Evolutionary conservation across 139 green algal genomes (phyloP).

Genomic region (Chlamydomonas incerta): DNA sequence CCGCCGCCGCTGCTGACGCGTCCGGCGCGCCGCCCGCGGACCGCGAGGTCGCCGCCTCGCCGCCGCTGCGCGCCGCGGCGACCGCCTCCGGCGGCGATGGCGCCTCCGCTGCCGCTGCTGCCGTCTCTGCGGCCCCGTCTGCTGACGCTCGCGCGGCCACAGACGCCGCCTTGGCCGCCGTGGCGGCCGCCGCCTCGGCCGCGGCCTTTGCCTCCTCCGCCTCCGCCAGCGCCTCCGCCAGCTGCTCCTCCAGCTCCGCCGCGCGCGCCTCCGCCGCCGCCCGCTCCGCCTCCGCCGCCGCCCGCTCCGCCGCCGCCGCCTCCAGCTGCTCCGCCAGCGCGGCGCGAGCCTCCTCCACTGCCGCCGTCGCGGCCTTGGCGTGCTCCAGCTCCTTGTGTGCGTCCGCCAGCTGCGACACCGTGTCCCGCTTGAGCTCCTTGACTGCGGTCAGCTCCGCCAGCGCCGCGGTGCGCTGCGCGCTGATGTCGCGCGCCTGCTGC

Average conservation of each 20-base stretch:
- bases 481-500: not conserved
- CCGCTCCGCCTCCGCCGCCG: no score
- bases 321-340: constrained; percentile 19
- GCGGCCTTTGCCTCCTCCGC: not conserved
- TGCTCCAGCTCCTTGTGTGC: constrained; percentile 1
- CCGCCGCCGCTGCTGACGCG: not conserved
- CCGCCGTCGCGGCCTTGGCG: not conserved
- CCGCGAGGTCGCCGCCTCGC: not conserved
- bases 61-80: not conserved
- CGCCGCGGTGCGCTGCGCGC: not conserved
- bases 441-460: constrained; percentile 8
- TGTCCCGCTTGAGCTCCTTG: not conserved
- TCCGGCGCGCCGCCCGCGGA: not conserved
- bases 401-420: not conserved
- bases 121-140: no score
- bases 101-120: no score
- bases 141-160: no score
- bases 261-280: no score
- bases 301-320: no score
- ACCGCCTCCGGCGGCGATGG: not conserved
- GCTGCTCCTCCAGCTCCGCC: no score
- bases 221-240: not conserved
- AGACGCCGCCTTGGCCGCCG: no score
- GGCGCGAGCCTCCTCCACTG: constrained; percentile 3
- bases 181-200: no score